Conservation (phyloP, 768 basidiomycete species). For the Phaeotremella skinneri region DNA sequence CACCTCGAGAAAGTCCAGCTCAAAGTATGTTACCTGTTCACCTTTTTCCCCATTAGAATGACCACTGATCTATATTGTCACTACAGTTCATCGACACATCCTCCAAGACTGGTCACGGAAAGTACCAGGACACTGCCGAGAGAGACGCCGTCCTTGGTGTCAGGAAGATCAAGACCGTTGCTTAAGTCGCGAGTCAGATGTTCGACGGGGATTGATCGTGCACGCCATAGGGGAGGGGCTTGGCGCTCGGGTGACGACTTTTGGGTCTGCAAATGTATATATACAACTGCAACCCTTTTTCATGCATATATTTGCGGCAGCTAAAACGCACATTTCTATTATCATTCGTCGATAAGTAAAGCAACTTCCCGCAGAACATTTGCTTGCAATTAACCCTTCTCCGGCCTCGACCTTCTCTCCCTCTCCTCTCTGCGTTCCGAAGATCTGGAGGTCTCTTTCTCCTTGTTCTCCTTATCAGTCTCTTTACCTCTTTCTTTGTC, state of each 20-base stretch:
- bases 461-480: background rate
- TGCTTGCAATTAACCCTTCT: too few species aligned
- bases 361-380: too few species aligned
- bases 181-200: conserved; percentile 19
- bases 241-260: background rate
- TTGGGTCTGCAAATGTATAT: background rate
- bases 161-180: conserved; percentile 53
- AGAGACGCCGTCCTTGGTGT: conserved; percentile 80
- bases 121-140: conserved; percentile 96
- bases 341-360: too few species aligned
- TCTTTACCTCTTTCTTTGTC: too few species aligned
- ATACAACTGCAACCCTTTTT: background rate
- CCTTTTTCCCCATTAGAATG: background rate
- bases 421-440: too few species aligned
- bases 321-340: too few species aligned
- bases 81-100: conserved; percentile 91
- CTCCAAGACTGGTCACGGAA: conserved; percentile 94
- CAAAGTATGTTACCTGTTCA: conserved; percentile 52
- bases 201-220: background rate
- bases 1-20: conserved; percentile 97
- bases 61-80: background rate
- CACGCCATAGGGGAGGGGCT: background rate
- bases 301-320: background rate
- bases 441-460: background rate
- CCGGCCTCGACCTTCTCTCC: background rate